Evolutionary conservation across 2,329 filamentous ascomycete species (phyloP).

Genomic region (Tricladium varicosporioides): DNA sequence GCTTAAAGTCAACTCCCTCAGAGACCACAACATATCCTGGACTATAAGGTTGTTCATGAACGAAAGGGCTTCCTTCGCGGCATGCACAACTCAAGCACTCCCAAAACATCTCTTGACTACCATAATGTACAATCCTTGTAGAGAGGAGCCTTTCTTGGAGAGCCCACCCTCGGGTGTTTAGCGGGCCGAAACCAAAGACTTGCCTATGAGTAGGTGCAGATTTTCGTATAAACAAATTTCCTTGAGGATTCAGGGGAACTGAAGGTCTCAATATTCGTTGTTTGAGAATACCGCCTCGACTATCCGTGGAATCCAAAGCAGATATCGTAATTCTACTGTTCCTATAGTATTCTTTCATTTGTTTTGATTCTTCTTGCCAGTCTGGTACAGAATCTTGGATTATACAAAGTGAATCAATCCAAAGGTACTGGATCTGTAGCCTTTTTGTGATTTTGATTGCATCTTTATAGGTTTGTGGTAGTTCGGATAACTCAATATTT

Average conservation of each 20-base stretch:
- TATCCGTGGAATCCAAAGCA: background rate
- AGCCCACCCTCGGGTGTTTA: background rate
- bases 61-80: background rate
- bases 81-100: background rate
- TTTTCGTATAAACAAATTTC: background rate
- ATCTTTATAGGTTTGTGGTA: background rate
- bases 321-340: background rate
- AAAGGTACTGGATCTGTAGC: background rate
- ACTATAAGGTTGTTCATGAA: background rate
- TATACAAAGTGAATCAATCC: constrained; percentile 1
- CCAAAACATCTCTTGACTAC: background rate
- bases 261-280: background rate
- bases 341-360: background rate
- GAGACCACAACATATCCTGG: background rate
- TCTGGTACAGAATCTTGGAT: constrained; percentile 1
- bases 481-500: background rate
- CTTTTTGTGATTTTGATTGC: background rate
- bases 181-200: background rate
- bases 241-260: background rate
- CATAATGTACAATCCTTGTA: background rate
- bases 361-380: background rate
- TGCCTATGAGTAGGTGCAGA: background rate
- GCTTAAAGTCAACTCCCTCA: background rate
- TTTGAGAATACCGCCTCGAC: background rate
- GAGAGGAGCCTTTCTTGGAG: background rate